Evolutionary conservation across 768 basidiomycete species (phyloP), one percentile per base, ranked within the genome.

Genomic region (Cystofilobasidium capitatum): DNA sequence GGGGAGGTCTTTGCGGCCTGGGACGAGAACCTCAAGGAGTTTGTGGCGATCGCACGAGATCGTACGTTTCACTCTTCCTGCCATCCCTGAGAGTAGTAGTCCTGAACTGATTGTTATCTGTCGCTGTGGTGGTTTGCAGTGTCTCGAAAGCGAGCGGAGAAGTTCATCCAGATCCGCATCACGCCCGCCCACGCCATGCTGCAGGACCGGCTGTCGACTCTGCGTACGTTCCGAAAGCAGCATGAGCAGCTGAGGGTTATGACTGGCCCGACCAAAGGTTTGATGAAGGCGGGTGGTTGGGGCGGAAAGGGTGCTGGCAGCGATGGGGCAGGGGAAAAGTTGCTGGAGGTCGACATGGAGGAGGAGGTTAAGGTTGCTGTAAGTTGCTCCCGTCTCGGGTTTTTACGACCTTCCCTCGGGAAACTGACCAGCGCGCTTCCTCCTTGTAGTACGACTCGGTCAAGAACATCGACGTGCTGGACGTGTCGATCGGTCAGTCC

Each of bases 91-190:
- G 16, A 8, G 24, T 3, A 17, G 22, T 29, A 14, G n/a, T 26
- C 42, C 24, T 62, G 31, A 20, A 9, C 24, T 44, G 40, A 26
- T 44, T 62, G n/a, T 45, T 5, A 14, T 31, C 26, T 29, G 29
- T 31, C 12, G 24, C 16, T 29, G 22, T 59, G 47, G 24, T 66
- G 31, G 3, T n/a, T 60, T 22, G 13, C 49, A 77, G 87, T 96
- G 54, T 91, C 89, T 57, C 81, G 92, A 66, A 89, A 91, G 78
- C 84, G 94, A 10, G 81, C 80, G 37, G 96, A 98, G 74, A 87
- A 86, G 77, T 97, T 98, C 78, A 93, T 98, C 69, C 93, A 91
- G 8, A 97, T 98, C 81, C 96, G 96, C 78, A 87, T 99, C 54
- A 81, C 82, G 16, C 85, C 91, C 12, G 93, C 90, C 1, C 96